phyloP scores from a whole-genome alignment of 2,329 filamentous ascomycete genomes.

The Alternaria angustiovoidea region DNA sequence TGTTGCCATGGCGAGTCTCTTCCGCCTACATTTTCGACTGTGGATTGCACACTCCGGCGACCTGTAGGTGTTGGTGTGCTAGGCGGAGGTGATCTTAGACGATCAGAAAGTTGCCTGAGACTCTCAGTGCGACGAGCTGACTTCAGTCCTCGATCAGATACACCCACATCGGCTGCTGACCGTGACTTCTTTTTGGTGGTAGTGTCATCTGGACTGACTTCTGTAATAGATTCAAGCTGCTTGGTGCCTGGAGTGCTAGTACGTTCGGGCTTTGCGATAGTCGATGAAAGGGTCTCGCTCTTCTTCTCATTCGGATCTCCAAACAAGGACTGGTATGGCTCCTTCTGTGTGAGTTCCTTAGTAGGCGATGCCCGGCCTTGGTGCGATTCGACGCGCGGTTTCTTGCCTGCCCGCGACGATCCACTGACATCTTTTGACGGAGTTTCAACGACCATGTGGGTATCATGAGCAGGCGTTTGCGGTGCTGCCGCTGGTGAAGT shows the following conservation, averaged over 20 bases:
- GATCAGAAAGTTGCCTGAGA: constrained; percentile 47
- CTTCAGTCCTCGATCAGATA: constrained; percentile 54
- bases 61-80: constrained; percentile 41
- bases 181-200: constrained; percentile 55
- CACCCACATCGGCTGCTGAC: constrained; percentile 52
- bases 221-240: constrained; percentile 61
- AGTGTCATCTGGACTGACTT: constrained; percentile 57
- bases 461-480: constrained; percentile 31
- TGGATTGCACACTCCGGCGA: constrained; percentile 34
- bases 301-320: constrained; percentile 43
- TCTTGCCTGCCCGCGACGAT: constrained; percentile 14
- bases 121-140: constrained; percentile 44
- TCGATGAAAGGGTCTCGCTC: constrained; percentile 28
- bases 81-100: constrained; percentile 42
- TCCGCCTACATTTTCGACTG: constrained; percentile 34
- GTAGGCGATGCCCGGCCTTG: constrained; percentile 22
- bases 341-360: constrained; percentile 21
- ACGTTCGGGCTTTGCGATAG: constrained; percentile 34
- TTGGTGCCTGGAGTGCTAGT: constrained; percentile 35
- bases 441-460: constrained; percentile 14
- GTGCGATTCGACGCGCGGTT: constrained; percentile 9
- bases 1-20: constrained; percentile 53
- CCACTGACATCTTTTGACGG: constrained; percentile 21
- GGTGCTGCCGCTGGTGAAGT: constrained; percentile 35
- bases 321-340: constrained; percentile 45